phyloP scores from a whole-genome alignment of 306 rosid genomes.

The Trifolium repens region DNA sequence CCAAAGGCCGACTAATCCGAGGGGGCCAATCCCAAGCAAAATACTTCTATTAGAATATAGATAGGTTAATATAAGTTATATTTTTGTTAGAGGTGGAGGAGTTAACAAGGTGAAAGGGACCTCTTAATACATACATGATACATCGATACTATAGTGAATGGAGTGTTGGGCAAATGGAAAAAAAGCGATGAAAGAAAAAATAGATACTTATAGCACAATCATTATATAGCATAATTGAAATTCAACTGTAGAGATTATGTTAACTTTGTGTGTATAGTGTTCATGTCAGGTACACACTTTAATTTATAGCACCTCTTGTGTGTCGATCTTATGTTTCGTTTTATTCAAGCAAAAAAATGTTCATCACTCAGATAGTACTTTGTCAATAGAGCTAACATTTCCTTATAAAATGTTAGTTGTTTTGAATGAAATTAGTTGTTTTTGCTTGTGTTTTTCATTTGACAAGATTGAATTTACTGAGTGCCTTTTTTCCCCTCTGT shows the following conservation, averaged over 20 bases:
- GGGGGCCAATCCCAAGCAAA: too few species aligned
- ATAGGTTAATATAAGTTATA: neutral
- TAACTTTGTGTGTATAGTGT: neutral
- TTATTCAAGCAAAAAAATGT: neutral
- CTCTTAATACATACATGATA: neutral
- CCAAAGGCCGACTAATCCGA: too few species aligned
- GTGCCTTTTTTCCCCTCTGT: conserved; percentile 18
- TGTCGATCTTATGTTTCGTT: neutral
- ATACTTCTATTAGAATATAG: neutral
- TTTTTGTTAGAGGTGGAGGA: neutral
- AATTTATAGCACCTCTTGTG: neutral
- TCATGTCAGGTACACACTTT: neutral
- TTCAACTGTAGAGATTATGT: neutral
- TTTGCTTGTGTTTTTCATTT: neutral
- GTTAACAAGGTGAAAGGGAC: neutral
- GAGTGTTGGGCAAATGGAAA: neutral
- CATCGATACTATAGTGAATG: neutral
- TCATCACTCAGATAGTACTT: neutral
- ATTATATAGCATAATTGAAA: neutral
- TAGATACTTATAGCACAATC: neutral
- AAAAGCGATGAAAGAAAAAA: neutral
- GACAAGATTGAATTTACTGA: conserved; percentile 30
- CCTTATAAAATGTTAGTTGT: neutral
- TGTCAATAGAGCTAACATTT: neutral
- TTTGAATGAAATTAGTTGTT: conserved; percentile 25